Percentiles rank a stretch among this genome's conserved stretches.
Evolutionary conservation across 2,329 filamentous ascomycete species (phyloP).

Genomic region (Fusarium sp.): DNA sequence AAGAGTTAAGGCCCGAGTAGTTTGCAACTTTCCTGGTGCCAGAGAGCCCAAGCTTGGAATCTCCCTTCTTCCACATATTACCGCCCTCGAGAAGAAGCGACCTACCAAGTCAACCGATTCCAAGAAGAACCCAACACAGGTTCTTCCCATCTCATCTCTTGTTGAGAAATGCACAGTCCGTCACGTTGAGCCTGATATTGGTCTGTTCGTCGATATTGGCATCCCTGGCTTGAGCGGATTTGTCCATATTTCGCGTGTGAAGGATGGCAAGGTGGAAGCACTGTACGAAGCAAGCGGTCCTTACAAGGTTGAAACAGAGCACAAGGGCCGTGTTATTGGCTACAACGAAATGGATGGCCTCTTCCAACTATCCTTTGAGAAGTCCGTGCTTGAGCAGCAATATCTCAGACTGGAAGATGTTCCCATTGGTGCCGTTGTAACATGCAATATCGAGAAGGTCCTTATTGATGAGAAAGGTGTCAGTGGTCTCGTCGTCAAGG

Average conservation of each 20-base stretch:
- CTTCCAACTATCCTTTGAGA: slow-evolving; percentile 85
- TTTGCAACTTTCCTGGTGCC: slow-evolving; percentile 83
- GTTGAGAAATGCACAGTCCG: slow-evolving; percentile 81
- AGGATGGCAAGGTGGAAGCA: slow-evolving; percentile 87
- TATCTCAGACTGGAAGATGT: slow-evolving; percentile 95
- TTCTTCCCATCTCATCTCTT: slow-evolving; percentile 75
- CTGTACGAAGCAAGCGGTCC: slow-evolving; percentile 79
- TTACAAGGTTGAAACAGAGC: slow-evolving; percentile 79
- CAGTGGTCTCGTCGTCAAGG: slow-evolving; percentile 79
- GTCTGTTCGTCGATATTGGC: slow-evolving; percentile 79
- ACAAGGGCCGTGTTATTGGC: slow-evolving; percentile 82
- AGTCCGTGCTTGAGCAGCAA: slow-evolving; percentile 81
- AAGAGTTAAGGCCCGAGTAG: slow-evolving; percentile 84
- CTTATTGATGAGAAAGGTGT: slow-evolving; percentile 81
- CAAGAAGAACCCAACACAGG: slow-evolving; percentile 61
- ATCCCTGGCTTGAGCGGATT: slow-evolving; percentile 76
- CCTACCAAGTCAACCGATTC: slow-evolving; percentile 45
- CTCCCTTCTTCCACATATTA: slow-evolving; percentile 85
- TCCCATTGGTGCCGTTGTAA: slow-evolving; percentile 79
- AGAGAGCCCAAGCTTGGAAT: slow-evolving; percentile 86
- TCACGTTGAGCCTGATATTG: slow-evolving; percentile 80
- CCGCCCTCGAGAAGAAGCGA: slow-evolving; percentile 65
- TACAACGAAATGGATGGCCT: slow-evolving; percentile 89
- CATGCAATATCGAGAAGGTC: slow-evolving; percentile 85
- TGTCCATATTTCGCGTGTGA: slow-evolving; percentile 91